Conservation (phyloP, 805 yeast species). For the Metschnikowia dekortorum region DNA sequence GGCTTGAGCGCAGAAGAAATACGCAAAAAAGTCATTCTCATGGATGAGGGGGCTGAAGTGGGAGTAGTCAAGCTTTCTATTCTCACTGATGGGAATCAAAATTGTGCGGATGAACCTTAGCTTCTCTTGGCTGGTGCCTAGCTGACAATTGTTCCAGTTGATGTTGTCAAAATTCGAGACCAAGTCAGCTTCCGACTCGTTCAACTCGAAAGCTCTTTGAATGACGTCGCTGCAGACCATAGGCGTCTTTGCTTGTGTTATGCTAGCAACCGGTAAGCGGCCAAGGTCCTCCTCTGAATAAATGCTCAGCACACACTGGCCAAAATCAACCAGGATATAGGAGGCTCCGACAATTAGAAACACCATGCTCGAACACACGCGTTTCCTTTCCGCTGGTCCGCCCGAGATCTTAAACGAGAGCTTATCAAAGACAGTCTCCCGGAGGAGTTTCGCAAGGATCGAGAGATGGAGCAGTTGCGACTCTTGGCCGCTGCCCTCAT, state of each 20-base stretch:
- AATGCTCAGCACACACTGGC: neutral
- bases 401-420: slow-evolving; percentile 4
- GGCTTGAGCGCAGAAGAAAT: slow-evolving; percentile 6
- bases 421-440: slow-evolving; percentile 9
- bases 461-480: slow-evolving; percentile 6
- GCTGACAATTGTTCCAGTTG: slow-evolving; percentile 5
- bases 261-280: slow-evolving; percentile 4
- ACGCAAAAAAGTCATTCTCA: slow-evolving; percentile 11
- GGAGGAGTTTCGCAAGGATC: slow-evolving; percentile 10
- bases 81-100: slow-evolving; percentile 5
- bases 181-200: neutral
- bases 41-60: slow-evolving; percentile 6
- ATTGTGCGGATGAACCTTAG: slow-evolving; percentile 13
- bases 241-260: neutral
- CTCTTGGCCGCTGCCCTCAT: slow-evolving; percentile 10
- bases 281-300: slow-evolving; percentile 4
- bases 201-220: slow-evolving; percentile 7
- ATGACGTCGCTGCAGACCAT: slow-evolving; percentile 3
- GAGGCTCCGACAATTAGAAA: slow-evolving; percentile 6
- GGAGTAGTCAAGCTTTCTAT: neutral
- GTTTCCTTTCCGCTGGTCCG: neutral
- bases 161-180: neutral
- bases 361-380: slow-evolving; percentile 4
- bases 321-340: slow-evolving; percentile 10
- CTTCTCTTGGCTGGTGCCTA: slow-evolving; percentile 10